A percentile compares a stretch with the other conserved stretches of the same genome.
These are phyloP conservation scores for Orbilia oligospora DNA, from an alignment of 2,329 filamentous ascomycete genomes.

Conservation along the genomic window DNA sequence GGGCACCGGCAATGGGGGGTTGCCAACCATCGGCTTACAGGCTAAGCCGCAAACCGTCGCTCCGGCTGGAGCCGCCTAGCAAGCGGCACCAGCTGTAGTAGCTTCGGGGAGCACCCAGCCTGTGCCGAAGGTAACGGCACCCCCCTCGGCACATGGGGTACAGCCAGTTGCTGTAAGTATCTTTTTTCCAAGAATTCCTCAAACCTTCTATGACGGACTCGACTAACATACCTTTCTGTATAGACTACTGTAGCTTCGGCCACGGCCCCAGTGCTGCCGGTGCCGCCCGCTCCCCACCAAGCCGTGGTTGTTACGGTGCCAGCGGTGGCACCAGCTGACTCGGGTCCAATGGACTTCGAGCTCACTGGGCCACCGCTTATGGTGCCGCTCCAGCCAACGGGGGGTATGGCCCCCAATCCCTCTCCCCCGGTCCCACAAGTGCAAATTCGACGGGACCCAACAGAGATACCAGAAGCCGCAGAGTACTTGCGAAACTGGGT, in stretches of 20 bases:
- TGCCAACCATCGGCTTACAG: constrained; percentile 21
- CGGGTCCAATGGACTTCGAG: constrained; percentile 32
- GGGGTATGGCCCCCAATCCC: constrained; percentile 33
- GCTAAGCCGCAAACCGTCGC: constrained; percentile 16
- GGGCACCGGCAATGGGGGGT: constrained; percentile 31
- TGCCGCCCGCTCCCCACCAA: constrained; percentile 16
- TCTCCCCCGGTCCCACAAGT: constrained; percentile 5
- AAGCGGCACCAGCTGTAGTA: constrained; percentile 12
- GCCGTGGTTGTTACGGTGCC: constrained; percentile 18
- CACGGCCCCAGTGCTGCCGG: constrained; percentile 4
- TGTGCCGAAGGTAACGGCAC: neutral
- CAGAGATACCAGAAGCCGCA: neutral
- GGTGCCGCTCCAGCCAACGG: constrained; percentile 7
- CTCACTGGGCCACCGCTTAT: constrained; percentile 13
- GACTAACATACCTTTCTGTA: neutral
- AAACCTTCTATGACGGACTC: neutral
- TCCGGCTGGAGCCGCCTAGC: constrained; percentile 6
- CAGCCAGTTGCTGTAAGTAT: constrained; percentile 18
- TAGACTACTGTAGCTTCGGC: constrained; percentile 17
- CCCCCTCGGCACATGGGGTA: constrained; percentile 1
- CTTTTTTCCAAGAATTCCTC: neutral
- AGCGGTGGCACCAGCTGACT: constrained; percentile 3
- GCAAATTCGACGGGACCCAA: constrained; percentile 19
- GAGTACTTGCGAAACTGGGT: constrained; percentile 29
- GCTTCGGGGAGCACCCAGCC: constrained; percentile 5